A percentile compares a stretch with the other conserved stretches of the same genome.
phyloP scores from a whole-genome alignment of 768 basidiomycete species.

The Termitomyces sp. region DNA sequence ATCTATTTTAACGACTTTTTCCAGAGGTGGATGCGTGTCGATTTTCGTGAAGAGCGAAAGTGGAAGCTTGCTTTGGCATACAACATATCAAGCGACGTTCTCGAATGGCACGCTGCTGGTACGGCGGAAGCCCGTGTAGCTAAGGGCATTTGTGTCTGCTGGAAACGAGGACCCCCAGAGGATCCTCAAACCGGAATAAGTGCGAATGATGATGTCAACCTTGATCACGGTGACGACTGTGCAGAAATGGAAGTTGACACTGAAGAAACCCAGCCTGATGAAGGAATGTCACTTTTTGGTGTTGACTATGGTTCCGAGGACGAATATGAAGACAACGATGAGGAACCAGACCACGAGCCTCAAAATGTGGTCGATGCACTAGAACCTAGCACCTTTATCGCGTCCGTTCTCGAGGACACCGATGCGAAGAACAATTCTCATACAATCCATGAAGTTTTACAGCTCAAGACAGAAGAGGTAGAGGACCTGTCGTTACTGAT shows the following conservation, averaged over 20 bases:
- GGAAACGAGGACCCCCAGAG: constrained; percentile 41
- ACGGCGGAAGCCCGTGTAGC: constrained; percentile 57
- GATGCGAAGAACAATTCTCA: constrained; percentile 18
- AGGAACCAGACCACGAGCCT: constrained; percentile 52
- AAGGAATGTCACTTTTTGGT: constrained; percentile 28
- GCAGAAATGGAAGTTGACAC: constrained; percentile 21
- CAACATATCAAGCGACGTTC: constrained; percentile 72
- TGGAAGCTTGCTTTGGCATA: constrained; percentile 90
- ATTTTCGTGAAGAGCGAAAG: constrained; percentile 89
- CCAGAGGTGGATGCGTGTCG: constrained; percentile 94
- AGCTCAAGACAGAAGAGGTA: constrained; percentile 40
- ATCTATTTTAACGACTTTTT: constrained; percentile 5
- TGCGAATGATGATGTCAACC: constrained; percentile 18
- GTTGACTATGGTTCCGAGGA: constrained; percentile 60
- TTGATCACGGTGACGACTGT: constrained; percentile 13
- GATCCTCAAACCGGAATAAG: constrained; percentile 28
- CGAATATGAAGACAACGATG: constrained; percentile 49
- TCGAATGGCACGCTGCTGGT: constrained; percentile 81
- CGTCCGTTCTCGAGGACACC: constrained; percentile 48
- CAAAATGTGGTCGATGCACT: constrained; percentile 54
- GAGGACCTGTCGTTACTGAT: constrained; percentile 47
- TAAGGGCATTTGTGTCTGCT: constrained; percentile 63
- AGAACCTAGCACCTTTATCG: constrained; percentile 46
- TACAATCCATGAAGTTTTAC: constrained; percentile 19
- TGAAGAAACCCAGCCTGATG: constrained; percentile 11